Base-by-base conservation (phyloP, 164 flowering plant genomes). In the Stephania japonica region DNA sequence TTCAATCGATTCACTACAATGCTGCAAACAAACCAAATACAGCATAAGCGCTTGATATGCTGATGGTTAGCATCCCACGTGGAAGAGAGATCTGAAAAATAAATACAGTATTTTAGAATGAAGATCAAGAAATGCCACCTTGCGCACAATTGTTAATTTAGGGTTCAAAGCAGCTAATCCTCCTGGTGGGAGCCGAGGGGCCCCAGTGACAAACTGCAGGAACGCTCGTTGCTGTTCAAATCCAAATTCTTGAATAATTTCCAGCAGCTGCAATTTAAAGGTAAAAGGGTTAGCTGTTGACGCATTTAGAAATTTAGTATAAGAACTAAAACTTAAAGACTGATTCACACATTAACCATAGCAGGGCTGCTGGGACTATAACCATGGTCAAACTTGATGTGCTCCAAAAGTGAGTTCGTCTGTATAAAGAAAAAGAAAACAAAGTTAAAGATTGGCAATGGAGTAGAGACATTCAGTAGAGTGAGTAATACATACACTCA, bases 151-250 rank as follows among this genome's bases (percentile, higher is more conserved):
- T 6, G 98, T 96, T 71, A 96, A 77, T 80, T 91, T 91, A 14
- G 99, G 99, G 81, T 82, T 87, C 38, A 96, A 87, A 77, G 99
- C 87, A 73, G 94, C 89, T 78, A 96, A 82, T 44, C 98, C 99
- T 71, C 99, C 99, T 6, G 84, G 88, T 78, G 99, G 99, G 62
- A 96, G 98, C 68, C 95, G 85, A 50, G 99, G 99, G 53, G 97
- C 90, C 11, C 99, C 99, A 13, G 99, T 96, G 70, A 93, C 97
- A 84, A 96, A 96, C 80, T 89, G 94, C 67, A 96, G 83, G 79
- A 96, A 96, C 64, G 97, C 90, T 79, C 93, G 88, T 65, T 83
- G 81, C 70, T 93, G 84, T 27, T 86, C 84, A 50, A 69, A 49
- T 64, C 80, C 80, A 72, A 96, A 91, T 71, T 92, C 96, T 70